Base-by-base conservation (phyloP, 1,139 yeast genomes). In the Yamadazyma spencermartinsiae region DNA sequence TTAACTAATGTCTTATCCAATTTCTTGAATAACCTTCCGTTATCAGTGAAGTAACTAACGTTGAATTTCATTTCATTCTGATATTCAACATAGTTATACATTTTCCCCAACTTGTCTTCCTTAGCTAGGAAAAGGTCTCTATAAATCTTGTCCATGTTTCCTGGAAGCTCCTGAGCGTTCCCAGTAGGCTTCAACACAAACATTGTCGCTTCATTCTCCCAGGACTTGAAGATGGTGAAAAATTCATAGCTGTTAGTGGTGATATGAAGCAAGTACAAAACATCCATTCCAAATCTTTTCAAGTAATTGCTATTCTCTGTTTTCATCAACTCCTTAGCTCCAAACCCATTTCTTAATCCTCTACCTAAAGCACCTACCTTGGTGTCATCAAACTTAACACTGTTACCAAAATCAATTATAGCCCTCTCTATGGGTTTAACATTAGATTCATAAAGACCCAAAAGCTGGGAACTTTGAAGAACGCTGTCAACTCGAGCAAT, bases 321-420 rank as follows among this genome's bases (percentile, higher is more conserved):
- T 49, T 67, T 61, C 14, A 66, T 60, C 36, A 86, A 61, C 56
- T 85, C 82, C 39, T 76, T 76, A 42, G 77, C 57, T 15, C 83
- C 79, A 60, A 94, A 94, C 0, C 98, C 98, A 43, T 77, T 74
- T 49, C 87, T 89, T 44, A 94, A 66, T 18, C 97, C 96, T 51
- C 76, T 79, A 8, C 97, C 95, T n/a, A 92, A 68, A 1, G 92
- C 79, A 13, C 97, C 96, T 13, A 88, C 79, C 39, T 73, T 69
- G 0, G 86, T 73, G 45, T 77, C 81, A 48, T 79, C 86, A 47
- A 89, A 83, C 23, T 72, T 72, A 19, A 92, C 86, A 9, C 78
- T 70, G 18, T 82, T 73, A 2, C 98, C 98, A 24, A 92, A 65
- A 28, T 83, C 83, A 48, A 94, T 75, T 28, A 89, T 74, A 0